Evolutionary conservation across 2,329 filamentous ascomycete genomes (phyloP).

Genomic region (Pseudopithomyces maydicus): DNA sequence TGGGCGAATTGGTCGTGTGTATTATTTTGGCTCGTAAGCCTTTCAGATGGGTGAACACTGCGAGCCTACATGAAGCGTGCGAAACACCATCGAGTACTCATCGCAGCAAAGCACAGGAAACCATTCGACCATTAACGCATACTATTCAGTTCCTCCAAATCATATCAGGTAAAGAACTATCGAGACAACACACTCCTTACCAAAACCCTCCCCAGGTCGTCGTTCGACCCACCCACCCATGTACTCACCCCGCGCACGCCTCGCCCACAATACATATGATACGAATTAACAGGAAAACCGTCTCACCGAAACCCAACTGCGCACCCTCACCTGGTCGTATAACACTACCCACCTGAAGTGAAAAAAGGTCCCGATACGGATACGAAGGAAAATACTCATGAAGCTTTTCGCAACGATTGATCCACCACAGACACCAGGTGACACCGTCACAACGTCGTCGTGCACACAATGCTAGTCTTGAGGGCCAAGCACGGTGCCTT

Average conservation of each 20-base stretch:
- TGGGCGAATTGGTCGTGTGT: too few species aligned
- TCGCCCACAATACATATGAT: neutral
- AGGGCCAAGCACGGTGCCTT: constrained; percentile 3
- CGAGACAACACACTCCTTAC: neutral
- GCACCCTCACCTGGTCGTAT: neutral
- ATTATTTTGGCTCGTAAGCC: too few species aligned
- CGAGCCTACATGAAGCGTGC: too few species aligned
- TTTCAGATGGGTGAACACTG: too few species aligned
- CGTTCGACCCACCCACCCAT: neutral
- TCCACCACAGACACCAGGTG: neutral
- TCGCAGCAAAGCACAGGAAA: neutral
- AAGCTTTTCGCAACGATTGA: constrained; percentile 6
- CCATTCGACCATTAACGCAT: neutral
- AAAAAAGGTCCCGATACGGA: neutral
- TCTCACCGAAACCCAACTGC: neutral
- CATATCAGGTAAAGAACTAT: neutral
- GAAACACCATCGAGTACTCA: neutral
- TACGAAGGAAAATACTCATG: neutral
- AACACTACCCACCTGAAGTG: neutral
- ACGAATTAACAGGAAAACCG: neutral
- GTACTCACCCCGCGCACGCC: neutral
- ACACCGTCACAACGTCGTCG: neutral
- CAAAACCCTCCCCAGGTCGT: neutral
- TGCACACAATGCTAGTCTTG: neutral
- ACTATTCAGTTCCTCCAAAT: neutral